phyloP scores from a whole-genome alignment of 2,329 filamentous ascomycete species.

The Monosporascus ibericus region DNA sequence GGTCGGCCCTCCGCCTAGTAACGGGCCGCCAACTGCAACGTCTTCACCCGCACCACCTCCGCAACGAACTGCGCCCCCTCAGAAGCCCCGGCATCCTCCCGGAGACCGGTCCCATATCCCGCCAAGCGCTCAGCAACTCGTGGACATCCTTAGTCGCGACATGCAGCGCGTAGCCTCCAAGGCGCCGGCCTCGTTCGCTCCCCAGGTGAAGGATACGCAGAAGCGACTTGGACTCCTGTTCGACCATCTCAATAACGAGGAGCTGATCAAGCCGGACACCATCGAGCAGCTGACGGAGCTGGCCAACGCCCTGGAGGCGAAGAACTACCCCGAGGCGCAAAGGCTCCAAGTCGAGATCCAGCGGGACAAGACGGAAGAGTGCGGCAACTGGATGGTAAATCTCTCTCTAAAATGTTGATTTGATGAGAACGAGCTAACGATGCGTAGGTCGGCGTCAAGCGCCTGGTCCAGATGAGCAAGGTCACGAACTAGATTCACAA shows the following conservation, averaged over 20 bases:
- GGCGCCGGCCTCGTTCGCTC: conserved; percentile 79
- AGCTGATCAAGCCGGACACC: conserved; percentile 76
- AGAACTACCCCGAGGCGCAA: conserved; percentile 63
- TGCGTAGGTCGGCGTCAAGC: conserved; percentile 64
- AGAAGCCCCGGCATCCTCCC: conserved; percentile 64
- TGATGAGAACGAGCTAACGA: conserved; percentile 42
- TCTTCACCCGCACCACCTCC: conserved; percentile 39
- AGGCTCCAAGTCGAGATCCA: conserved; percentile 70
- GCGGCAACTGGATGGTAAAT: conserved; percentile 82
- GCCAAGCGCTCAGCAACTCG: conserved; percentile 65
- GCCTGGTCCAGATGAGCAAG: conserved; percentile 73
- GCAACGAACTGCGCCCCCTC: conserved; percentile 42
- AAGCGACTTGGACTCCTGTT: conserved; percentile 92
- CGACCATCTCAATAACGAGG: conserved; percentile 94
- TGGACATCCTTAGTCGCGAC: conserved; percentile 73
- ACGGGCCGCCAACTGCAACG: conserved; percentile 25
- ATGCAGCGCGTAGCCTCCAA: conserved; percentile 84
- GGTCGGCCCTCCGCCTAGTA: conserved; percentile 35
- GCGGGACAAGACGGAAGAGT: conserved; percentile 71
- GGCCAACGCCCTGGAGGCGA: conserved; percentile 58
- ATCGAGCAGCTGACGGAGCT: conserved; percentile 60
- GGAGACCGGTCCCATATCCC: conserved; percentile 92
- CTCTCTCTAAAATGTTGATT: not conserved
- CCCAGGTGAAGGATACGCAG: conserved; percentile 88
- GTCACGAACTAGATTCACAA: conserved; percentile 40